Percentiles rank a stretch among this genome's conserved stretches.
phyloP scores from a whole-genome alignment of 1,284 basidiomycete genomes.

The Fomes fomentarius region DNA sequence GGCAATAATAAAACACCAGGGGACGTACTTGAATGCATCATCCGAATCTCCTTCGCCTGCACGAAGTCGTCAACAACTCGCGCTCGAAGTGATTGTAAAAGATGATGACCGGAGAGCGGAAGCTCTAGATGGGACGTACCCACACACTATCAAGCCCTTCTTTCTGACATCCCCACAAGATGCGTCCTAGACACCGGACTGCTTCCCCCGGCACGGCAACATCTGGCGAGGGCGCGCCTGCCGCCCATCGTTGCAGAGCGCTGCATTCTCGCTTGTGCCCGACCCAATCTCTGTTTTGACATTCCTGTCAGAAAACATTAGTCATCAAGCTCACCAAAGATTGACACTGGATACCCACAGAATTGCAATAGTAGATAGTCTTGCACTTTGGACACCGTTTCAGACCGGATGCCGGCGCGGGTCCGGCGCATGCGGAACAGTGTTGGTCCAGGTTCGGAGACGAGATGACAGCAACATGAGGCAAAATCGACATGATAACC shows the following conservation, averaged over 20 bases:
- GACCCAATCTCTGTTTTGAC: slow-evolving; percentile 80
- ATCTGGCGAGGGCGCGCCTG: slow-evolving; percentile 48
- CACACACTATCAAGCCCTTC: slow-evolving; percentile 57
- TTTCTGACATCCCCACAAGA: slow-evolving; percentile 69
- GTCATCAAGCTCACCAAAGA: not conserved
- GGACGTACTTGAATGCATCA: slow-evolving; percentile 76
- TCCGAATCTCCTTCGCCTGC: slow-evolving; percentile 67
- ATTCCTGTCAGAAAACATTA: slow-evolving; percentile 48
- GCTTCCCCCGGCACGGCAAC: slow-evolving; percentile 69
- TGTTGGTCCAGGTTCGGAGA: slow-evolving; percentile 58
- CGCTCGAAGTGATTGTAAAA: too few species aligned
- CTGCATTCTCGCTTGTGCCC: slow-evolving; percentile 79
- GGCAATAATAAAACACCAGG: not conserved
- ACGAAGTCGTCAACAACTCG: slow-evolving; percentile 4
- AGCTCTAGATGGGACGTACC: slow-evolving; percentile 46
- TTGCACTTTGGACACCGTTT: slow-evolving; percentile 77
- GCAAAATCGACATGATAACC: slow-evolving; percentile 55
- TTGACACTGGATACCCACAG: slow-evolving; percentile 42
- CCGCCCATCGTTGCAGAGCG: slow-evolving; percentile 63
- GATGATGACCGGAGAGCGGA: not conserved
- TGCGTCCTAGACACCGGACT: slow-evolving; percentile 74
- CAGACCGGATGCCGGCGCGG: slow-evolving; percentile 40
- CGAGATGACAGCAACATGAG: slow-evolving; percentile 70
- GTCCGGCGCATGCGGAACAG: slow-evolving; percentile 71
- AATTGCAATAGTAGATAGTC: slow-evolving; percentile 71